phyloP scores from a whole-genome alignment of 2,329 filamentous ascomycete species.

The Colletotrichum musicola region DNA sequence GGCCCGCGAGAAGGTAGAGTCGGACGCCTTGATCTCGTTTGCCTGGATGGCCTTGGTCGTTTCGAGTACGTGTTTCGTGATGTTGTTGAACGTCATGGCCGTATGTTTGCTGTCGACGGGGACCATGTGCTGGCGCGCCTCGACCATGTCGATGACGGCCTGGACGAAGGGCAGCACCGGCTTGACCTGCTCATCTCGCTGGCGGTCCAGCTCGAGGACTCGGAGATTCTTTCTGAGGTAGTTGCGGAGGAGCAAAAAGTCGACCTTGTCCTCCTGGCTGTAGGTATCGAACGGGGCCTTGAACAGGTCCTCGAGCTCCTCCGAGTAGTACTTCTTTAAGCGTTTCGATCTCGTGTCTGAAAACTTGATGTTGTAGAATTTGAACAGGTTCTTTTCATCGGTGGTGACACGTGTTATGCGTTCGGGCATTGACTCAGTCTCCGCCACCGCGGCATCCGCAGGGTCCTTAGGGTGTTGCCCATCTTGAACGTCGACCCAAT shows the following conservation, averaged over 20 bases:
- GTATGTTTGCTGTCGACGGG: conserved; percentile 57
- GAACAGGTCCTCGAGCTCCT: conserved; percentile 52
- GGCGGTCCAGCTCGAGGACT: conserved; percentile 41
- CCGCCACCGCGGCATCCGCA: not conserved
- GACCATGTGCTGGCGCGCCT: conserved; percentile 59
- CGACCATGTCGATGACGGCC: conserved; percentile 58
- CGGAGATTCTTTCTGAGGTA: conserved; percentile 52
- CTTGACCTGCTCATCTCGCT: conserved; percentile 53
- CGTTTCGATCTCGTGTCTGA: conserved; percentile 55
- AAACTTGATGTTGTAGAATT: conserved; percentile 62
- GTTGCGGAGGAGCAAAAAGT: conserved; percentile 64
- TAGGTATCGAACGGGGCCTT: conserved; percentile 45
- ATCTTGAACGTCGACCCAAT: conserved; percentile 23
- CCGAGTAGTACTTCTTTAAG: conserved; percentile 55
- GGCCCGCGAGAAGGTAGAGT: conserved; percentile 37
- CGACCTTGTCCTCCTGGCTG: conserved; percentile 59
- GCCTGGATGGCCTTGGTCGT: conserved; percentile 51
- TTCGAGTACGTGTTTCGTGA: conserved; percentile 48
- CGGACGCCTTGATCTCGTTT: conserved; percentile 44
- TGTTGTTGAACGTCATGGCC: conserved; percentile 56
- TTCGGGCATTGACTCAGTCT: conserved; percentile 52
- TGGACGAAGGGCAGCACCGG: conserved; percentile 59
- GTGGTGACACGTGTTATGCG: conserved; percentile 57
- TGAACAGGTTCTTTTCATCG: conserved; percentile 60
- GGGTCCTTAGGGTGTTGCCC: not conserved